These are phyloP conservation scores for Dichotomopilus funicola DNA, from an alignment of 2,329 filamentous ascomycete species.

Conservation along the genomic window DNA sequence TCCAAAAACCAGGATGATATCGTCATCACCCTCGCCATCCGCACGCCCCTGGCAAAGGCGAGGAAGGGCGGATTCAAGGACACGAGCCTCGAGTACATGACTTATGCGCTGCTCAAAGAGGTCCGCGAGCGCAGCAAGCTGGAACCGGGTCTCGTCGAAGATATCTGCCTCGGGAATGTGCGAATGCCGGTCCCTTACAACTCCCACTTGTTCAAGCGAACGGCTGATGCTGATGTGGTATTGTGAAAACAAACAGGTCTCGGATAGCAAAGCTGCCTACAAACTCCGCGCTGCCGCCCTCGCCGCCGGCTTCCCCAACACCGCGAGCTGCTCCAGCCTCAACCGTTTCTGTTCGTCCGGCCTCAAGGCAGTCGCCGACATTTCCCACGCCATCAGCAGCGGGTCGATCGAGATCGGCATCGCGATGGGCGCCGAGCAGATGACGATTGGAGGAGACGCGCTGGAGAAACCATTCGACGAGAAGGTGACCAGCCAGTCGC, in stretches of 20 bases:
- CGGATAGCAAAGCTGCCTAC: constrained; percentile 80
- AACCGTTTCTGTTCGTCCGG: constrained; percentile 98
- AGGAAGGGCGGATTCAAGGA: constrained; percentile 95
- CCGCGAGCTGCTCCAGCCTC: constrained; percentile 69
- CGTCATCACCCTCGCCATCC: constrained; percentile 87
- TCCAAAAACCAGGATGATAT: constrained; percentile 93
- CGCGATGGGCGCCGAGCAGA: constrained; percentile 81
- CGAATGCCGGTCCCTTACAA: constrained; percentile 20
- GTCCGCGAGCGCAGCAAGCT: constrained; percentile 65
- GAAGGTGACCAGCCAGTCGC: constrained; percentile 61
- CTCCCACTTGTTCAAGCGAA: neutral
- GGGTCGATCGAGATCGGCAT: constrained; percentile 84
- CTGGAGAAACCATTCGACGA: constrained; percentile 70
- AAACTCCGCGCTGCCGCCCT: constrained; percentile 83
- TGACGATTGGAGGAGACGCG: constrained; percentile 68
- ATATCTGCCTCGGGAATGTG: constrained; percentile 90
- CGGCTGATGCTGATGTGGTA: neutral
- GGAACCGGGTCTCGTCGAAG: constrained; percentile 75
- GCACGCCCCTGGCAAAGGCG: constrained; percentile 83
- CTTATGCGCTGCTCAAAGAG: constrained; percentile 77
- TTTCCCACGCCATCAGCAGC: constrained; percentile 75
- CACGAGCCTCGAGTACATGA: constrained; percentile 77
- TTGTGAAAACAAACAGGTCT: constrained; percentile 50
- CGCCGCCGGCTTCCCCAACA: constrained; percentile 90
- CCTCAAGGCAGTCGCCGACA: constrained; percentile 90